phyloP scores from a whole-genome alignment of 2,329 filamentous ascomycete genomes.

The Fusarium beomiforme region DNA sequence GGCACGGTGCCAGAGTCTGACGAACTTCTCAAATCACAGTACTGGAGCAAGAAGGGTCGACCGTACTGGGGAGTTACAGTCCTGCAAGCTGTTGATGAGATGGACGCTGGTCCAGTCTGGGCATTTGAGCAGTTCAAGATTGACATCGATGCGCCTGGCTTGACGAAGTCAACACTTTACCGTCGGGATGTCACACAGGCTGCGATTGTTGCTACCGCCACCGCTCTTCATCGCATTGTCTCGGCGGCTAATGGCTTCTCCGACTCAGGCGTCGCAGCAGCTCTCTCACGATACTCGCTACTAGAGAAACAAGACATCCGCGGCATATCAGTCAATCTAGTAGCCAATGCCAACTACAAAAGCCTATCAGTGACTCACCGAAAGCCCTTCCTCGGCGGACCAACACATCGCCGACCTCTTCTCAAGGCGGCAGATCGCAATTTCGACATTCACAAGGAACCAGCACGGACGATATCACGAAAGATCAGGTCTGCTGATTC shows the following conservation, averaged over 20 bases:
- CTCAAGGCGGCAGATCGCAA: constrained; percentile 11
- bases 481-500: constrained; percentile 30
- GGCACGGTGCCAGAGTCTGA: constrained; percentile 8
- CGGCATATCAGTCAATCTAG: background rate
- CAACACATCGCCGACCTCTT: constrained; percentile 11
- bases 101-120: constrained; percentile 31
- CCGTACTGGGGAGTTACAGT: constrained; percentile 33
- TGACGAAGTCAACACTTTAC: constrained; percentile 27
- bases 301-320: background rate
- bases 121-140: constrained; percentile 30
- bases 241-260: background rate
- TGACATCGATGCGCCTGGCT: constrained; percentile 15
- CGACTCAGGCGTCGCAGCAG: background rate
- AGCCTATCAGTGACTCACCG: constrained; percentile 1
- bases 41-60: constrained; percentile 18
- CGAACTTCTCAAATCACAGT: constrained; percentile 13
- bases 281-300: background rate
- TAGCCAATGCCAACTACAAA: background rate
- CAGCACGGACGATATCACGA: constrained; percentile 14
- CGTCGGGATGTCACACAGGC: constrained; percentile 15
- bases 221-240: constrained; percentile 11
- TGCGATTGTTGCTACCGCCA: constrained; percentile 11
- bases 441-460: constrained; percentile 11
- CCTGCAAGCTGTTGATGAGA: constrained; percentile 28
- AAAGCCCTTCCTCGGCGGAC: constrained; percentile 3